These are phyloP conservation scores for Keithomyces neogunnii DNA, from an alignment of 2,329 filamentous ascomycete species.

Conservation along the genomic window DNA sequence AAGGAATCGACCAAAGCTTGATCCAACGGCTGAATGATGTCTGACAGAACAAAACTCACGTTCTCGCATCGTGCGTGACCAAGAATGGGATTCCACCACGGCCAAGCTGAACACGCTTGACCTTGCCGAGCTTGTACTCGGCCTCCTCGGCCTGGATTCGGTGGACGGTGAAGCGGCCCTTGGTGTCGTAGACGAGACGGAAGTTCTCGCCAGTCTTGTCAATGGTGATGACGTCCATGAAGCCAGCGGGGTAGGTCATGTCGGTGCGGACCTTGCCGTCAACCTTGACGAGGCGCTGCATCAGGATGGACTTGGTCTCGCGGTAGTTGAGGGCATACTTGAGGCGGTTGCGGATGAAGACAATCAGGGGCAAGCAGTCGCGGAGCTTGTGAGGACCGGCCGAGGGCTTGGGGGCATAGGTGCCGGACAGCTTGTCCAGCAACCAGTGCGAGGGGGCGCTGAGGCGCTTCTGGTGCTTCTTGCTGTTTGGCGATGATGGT, in stretches of 20 bases:
- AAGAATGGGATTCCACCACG: conserved; percentile 99
- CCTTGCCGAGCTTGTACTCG: conserved; percentile 99
- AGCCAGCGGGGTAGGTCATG: conserved; percentile 91
- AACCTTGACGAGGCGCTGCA: conserved; percentile 99
- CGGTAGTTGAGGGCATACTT: conserved; percentile 99
- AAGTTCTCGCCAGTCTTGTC: conserved; percentile 99
- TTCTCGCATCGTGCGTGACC: conserved; percentile 99
- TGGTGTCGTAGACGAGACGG: conserved; percentile 99
- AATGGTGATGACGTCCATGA: conserved; percentile 99
- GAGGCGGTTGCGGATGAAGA: conserved; percentile 94
- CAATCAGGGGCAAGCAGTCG: conserved; percentile 96
- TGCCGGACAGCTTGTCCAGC: conserved; percentile 97
- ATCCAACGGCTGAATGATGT: conserved; percentile 99
- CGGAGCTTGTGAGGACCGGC: conserved; percentile 97
- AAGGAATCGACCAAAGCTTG: conserved; percentile 79
- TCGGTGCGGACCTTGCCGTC: conserved; percentile 99
- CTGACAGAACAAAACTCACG: conserved; percentile 82
- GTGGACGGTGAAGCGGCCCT: conserved; percentile 99
- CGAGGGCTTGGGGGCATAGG: conserved; percentile 63
- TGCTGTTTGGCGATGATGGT: conserved; percentile 43
- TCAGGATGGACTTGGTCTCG: conserved; percentile 95
- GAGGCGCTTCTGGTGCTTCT: conserved; percentile 99
- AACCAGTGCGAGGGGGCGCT: conserved; percentile 99
- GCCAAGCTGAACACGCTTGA: conserved; percentile 99
- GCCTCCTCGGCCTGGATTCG: conserved; percentile 98